Base-by-base conservation (phyloP, 805 yeast species). In the Wickerhamiella qilinensis region DNA sequence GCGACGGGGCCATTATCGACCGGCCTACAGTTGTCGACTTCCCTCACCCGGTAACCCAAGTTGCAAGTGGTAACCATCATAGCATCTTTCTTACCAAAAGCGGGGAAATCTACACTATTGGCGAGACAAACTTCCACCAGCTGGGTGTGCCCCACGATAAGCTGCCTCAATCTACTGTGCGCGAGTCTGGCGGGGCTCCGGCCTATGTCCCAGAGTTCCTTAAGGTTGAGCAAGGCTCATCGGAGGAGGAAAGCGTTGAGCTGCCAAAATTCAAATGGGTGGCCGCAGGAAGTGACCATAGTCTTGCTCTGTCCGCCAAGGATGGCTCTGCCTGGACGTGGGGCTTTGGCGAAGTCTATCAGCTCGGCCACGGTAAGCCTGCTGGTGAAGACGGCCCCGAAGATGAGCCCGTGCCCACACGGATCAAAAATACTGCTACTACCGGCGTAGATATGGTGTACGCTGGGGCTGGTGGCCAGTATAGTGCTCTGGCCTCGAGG, bases 331-430 rank as follows among this genome's bases (percentile, higher is more conserved):
- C 75, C 1, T 91, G 75, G 62, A 73, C 96, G 1, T 91, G 99
- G 99, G 99, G 99, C 1, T 91, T 86, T 55, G 96, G 93, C 33
- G 97, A 88, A 48, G 86, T 95, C 1, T 91, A 84, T 59, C 98
- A 94, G 16, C 77, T 88, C 24, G 99, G 99, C 11, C 75, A 85
- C 43, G 98, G 98, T 6, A 55, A 56, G 37, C 86, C 85, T 16
- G 64, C 67, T 4, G 76, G 81, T 28, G 95, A 83, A 35, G 97
- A 88, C 55, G 79, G 81, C 28, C 94, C 78, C 3, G 82, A 72
- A 35, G 97, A 91, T 56, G 79, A 84, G 39, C 93, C 75, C 38
- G 64, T 64, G 17, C 99, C 98, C 33, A 81, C 95, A 1, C 72
- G 88, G 57, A 83, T 91, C 50, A 74, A 76, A 48, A 91, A 93